These are phyloP conservation scores for Toxicodendron radicans DNA, from an alignment of 345 rosid genomes.

Conservation along the genomic window DNA sequence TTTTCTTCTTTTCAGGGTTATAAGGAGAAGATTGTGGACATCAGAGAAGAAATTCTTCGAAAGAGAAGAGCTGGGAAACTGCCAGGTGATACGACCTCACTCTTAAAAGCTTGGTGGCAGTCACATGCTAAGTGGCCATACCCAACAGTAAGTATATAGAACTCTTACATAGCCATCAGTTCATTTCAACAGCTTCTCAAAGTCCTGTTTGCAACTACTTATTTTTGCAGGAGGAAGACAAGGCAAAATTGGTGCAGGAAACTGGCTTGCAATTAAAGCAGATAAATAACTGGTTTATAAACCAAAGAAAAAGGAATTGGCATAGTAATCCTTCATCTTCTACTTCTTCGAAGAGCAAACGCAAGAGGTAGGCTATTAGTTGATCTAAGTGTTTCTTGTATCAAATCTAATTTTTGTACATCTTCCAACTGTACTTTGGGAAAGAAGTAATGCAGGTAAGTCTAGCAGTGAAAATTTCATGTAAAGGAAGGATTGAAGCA, in stretches of 20 bases:
- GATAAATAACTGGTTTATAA: conserved; percentile 89
- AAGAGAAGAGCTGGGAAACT: conserved; percentile 90
- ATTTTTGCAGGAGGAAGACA: conserved; percentile 74
- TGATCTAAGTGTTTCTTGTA: background rate
- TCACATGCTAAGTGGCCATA: conserved; percentile 95
- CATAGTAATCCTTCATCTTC: conserved; percentile 68
- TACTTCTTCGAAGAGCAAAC: conserved; percentile 61
- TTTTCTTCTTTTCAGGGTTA: conserved; percentile 46
- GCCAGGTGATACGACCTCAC: conserved; percentile 83
- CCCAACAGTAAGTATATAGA: conserved; percentile 59
- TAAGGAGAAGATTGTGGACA: conserved; percentile 86
- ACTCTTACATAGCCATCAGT: background rate
- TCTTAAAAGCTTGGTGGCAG: conserved; percentile 87
- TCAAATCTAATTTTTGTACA: conserved; percentile 7
- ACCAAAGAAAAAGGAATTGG: conserved; percentile 93
- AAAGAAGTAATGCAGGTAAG: conserved; percentile 41
- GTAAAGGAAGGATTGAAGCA: conserved; percentile 10
- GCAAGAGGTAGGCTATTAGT: conserved; percentile 57
- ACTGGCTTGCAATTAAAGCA: conserved; percentile 86
- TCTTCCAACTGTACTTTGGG: conserved; percentile 10
- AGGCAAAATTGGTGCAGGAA: conserved; percentile 72
- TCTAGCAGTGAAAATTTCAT: conserved; percentile 20
- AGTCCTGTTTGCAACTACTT: conserved; percentile 7
- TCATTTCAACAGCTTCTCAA: background rate
- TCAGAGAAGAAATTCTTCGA: conserved; percentile 84